These are phyloP conservation scores for Rhodotorula diobovata DNA, from an alignment of 768 basidiomycete genomes.

Conservation along the genomic window DNA sequence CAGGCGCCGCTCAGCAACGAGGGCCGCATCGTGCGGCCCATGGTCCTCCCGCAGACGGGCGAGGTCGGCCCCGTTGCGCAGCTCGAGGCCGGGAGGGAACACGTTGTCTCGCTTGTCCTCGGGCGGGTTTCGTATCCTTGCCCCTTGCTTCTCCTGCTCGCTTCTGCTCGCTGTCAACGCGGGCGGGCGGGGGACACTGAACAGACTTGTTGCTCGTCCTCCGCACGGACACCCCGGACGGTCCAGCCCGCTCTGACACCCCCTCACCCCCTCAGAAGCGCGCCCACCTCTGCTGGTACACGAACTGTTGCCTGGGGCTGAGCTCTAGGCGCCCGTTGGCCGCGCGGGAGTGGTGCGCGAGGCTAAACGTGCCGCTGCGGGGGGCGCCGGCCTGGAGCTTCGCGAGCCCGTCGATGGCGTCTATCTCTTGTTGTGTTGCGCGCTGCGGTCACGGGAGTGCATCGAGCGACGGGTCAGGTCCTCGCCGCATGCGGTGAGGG, in stretches of 20 bases:
- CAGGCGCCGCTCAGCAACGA: conserved; percentile 10
- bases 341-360: background rate
- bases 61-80: conserved; percentile 42
- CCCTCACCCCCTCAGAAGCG: background rate
- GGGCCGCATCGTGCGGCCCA: conserved; percentile 46
- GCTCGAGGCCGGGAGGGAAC: conserved; percentile 69
- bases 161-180: no score
- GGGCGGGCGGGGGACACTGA: background rate
- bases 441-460: no score
- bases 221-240: no score
- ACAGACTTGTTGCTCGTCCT: background rate
- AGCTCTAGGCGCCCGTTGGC: background rate
- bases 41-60: conserved; percentile 57
- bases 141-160: no score
- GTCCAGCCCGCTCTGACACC: background rate
- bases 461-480: no score
- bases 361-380: background rate
- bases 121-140: no score
- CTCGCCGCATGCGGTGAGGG: no score
- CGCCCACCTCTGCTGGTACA: background rate
- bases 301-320: background rate
- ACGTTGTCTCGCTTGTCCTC: conserved; percentile 56
- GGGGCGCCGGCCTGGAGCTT: no score
- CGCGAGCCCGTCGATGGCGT: no score
- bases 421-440: no score